Evolutionary conservation across 768 basidiomycete genomes (phyloP).

Genomic region (Collybia sordida): DNA sequence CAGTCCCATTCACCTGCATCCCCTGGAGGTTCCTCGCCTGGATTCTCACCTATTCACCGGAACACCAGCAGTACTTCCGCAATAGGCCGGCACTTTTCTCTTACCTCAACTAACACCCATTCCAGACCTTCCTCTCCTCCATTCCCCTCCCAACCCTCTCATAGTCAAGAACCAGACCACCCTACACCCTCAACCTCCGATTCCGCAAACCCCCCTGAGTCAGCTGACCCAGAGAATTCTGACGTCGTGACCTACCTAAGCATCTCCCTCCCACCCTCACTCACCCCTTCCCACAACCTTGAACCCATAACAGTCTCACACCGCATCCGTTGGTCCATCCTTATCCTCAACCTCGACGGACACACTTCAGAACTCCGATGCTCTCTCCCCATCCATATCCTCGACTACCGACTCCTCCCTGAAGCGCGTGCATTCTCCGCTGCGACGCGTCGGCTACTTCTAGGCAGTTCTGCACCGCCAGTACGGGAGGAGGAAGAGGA

Average conservation of each 20-base stretch:
- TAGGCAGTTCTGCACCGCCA: slow-evolving; percentile 34
- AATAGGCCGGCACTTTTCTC: neutral
- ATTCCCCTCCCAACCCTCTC: neutral
- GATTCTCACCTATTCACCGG: neutral
- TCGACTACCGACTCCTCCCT: slow-evolving; percentile 68
- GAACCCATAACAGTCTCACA: slow-evolving; percentile 79
- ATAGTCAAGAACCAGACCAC: neutral
- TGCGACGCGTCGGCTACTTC: slow-evolving; percentile 72
- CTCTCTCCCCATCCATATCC: slow-evolving; percentile 84
- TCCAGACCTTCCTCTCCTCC: neutral
- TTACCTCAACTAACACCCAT: neutral
- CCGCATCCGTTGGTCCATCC: slow-evolving; percentile 77
- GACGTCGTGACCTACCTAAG: slow-evolving; percentile 64
- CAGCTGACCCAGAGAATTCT: slow-evolving; percentile 8
- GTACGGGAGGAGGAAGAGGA: slow-evolving; percentile 39
- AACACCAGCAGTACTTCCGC: slow-evolving; percentile 7
- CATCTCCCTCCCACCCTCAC: slow-evolving; percentile 56
- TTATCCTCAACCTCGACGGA: slow-evolving; percentile 84
- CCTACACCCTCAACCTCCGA: neutral
- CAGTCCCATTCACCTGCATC: slow-evolving; percentile 11
- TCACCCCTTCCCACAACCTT: slow-evolving; percentile 70
- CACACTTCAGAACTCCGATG: slow-evolving; percentile 95
- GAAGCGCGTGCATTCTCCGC: slow-evolving; percentile 75
- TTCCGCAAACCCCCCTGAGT: neutral
- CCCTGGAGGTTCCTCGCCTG: slow-evolving; percentile 7